Evolutionary conservation across 345 rosid genomes (phyloP).

Genomic region (Camelina sativa): DNA sequence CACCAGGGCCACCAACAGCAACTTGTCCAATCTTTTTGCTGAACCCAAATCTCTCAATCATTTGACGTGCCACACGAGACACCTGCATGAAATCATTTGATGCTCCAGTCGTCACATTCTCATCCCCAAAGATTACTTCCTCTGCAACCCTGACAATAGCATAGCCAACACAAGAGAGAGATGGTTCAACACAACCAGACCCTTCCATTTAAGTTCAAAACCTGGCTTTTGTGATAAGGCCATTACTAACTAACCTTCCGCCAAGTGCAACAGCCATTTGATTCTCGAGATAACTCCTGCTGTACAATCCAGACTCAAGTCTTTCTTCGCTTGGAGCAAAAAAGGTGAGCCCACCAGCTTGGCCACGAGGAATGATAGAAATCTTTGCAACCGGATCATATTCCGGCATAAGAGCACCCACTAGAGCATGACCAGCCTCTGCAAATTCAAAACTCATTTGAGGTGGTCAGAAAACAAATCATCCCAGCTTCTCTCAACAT

Average conservation of each 20-base stretch:
- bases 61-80: constrained; percentile 97
- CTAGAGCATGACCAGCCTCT: constrained; percentile 99
- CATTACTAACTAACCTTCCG: constrained; percentile 69
- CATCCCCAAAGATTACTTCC: constrained; percentile 88
- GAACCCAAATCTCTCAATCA: constrained; percentile 98
- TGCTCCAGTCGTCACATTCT: constrained; percentile 98
- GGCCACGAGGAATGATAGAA: constrained; percentile 96
- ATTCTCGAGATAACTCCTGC: constrained; percentile 95
- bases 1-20: constrained; percentile 93
- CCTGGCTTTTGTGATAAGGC: constrained; percentile 1
- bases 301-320: constrained; percentile 95
- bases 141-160: constrained; percentile 78
- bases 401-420: constrained; percentile 97
- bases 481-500: too few relatives aligned
- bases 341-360: constrained; percentile 97
- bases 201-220: not conserved
- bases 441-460: constrained; percentile 11
- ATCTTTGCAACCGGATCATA: constrained; percentile 97
- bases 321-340: constrained; percentile 98
- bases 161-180: constrained; percentile 14
- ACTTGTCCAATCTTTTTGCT: constrained; percentile 98
- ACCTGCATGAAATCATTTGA: constrained; percentile 99
- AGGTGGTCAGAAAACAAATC: constrained; percentile 3
- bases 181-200: constrained; percentile 11
- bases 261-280: constrained; percentile 99